Percentiles rank a stretch among this genome's conserved stretches.
Evolutionary conservation across 2,329 filamentous ascomycete genomes (phyloP).

Genomic region (Pestalotiopsis sp.): DNA sequence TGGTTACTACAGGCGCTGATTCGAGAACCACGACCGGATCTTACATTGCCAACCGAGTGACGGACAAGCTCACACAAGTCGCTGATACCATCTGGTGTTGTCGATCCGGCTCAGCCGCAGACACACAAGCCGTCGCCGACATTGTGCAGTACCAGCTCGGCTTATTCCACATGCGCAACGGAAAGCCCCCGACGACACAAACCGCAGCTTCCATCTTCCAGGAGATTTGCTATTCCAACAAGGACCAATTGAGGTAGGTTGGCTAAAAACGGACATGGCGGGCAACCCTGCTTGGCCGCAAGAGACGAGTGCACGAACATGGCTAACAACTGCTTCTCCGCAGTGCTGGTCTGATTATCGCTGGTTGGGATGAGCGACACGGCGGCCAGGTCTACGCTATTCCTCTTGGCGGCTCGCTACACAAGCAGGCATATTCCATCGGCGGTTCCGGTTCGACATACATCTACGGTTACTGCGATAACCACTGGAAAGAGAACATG

Average conservation of each 20-base stretch:
- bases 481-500: conserved; percentile 95
- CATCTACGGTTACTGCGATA: conserved; percentile 98
- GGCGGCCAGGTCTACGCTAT: conserved; percentile 98
- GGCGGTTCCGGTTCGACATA: conserved; percentile 97
- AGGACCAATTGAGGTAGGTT: conserved; percentile 81
- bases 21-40: conserved; percentile 96
- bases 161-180: conserved; percentile 87
- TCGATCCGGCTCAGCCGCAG: conserved; percentile 93
- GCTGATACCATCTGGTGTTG: conserved; percentile 99
- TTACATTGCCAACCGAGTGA: conserved; percentile 99
- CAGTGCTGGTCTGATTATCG: conserved; percentile 95
- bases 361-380: conserved; percentile 93
- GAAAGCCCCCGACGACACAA: conserved; percentile 88
- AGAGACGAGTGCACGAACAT: not conserved
- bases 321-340: not conserved
- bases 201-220: conserved; percentile 96
- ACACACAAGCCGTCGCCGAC: conserved; percentile 96
- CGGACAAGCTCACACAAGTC: conserved; percentile 97
- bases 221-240: conserved; percentile 97
- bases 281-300: not conserved
- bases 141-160: conserved; percentile 97
- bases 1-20: conserved; percentile 67
- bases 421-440: conserved; percentile 96
- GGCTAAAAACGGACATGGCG: not conserved
- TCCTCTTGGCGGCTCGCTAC: conserved; percentile 90